These are phyloP conservation scores for Diaporthe batatas DNA, from an alignment of 2,329 filamentous ascomycete species.

Conservation along the genomic window DNA sequence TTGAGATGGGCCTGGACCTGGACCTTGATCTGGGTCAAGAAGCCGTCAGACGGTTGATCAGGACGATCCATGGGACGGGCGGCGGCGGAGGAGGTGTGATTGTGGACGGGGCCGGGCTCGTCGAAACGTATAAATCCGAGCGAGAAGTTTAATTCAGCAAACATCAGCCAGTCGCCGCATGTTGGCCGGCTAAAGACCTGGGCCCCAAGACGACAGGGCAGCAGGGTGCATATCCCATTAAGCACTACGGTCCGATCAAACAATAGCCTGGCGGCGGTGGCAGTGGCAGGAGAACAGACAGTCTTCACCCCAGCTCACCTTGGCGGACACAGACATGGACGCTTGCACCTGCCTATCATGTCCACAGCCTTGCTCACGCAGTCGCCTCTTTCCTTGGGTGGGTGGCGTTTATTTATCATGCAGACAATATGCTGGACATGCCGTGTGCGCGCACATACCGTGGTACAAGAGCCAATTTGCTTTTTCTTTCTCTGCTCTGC, in stretches of 20 bases:
- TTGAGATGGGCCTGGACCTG: background rate
- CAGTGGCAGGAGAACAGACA: background rate
- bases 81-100: constrained; percentile 9
- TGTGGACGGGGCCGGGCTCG: constrained; percentile 15
- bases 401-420: constrained; percentile 2
- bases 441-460: background rate
- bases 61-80: constrained; percentile 15
- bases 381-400: background rate
- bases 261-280: constrained; percentile 1
- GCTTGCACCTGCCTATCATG: constrained; percentile 23
- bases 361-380: constrained; percentile 1
- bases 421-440: background rate
- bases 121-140: constrained; percentile 30
- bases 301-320: background rate
- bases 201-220: constrained; percentile 1
- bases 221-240: background rate
- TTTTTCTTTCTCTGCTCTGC: background rate
- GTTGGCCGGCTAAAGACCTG: background rate
- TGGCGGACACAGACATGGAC: constrained; percentile 8
- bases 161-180: constrained; percentile 10
- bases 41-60: constrained; percentile 23
- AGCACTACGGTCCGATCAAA: constrained; percentile 6
- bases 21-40: constrained; percentile 21
- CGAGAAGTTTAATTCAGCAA: constrained; percentile 8
- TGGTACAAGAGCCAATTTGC: constrained; percentile 17